Evolutionary conservation across 352 stramenopile genomes (phyloP).

Genomic region (Globisporangium emineosum): DNA sequence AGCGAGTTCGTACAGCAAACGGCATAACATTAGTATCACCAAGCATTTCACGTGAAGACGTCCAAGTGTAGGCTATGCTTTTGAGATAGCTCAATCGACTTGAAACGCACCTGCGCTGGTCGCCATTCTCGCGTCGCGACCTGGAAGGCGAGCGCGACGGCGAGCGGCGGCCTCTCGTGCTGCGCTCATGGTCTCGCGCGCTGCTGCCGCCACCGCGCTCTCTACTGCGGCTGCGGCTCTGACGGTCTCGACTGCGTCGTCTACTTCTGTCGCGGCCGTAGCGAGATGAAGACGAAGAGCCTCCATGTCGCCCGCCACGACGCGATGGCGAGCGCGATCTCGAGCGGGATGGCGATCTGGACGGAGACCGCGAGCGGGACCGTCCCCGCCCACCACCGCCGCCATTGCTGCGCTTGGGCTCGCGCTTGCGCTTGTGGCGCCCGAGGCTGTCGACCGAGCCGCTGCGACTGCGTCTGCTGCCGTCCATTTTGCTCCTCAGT

Average conservation of each 20-base stretch:
- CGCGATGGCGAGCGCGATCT: slow-evolving; percentile 32
- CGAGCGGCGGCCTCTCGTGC: slow-evolving; percentile 19
- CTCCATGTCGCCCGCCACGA: slow-evolving; percentile 3
- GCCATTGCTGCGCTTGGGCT: slow-evolving; percentile 10
- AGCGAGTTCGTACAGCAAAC: neutral
- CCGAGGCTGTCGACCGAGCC: slow-evolving; percentile 67
- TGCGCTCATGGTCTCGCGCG: slow-evolving; percentile 20
- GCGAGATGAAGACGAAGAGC: slow-evolving; percentile 1
- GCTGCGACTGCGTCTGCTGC: slow-evolving; percentile 40
- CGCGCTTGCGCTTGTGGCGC: slow-evolving; percentile 17
- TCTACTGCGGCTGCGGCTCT: slow-evolving; percentile 31
- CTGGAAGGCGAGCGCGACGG: slow-evolving; percentile 21
- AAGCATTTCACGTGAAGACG: neutral
- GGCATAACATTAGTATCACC: neutral
- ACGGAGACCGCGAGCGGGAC: slow-evolving; percentile 22
- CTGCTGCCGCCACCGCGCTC: slow-evolving; percentile 9
- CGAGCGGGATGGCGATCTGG: slow-evolving; percentile 25
- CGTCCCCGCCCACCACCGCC: slow-evolving; percentile 15
- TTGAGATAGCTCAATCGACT: neutral
- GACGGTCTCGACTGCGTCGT: slow-evolving; percentile 24
- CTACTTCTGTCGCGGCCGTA: slow-evolving; percentile 7
- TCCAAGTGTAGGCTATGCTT: too few relatives aligned
- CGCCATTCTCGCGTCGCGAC: slow-evolving; percentile 11
- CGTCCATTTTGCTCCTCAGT: neutral
- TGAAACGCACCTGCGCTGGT: slow-evolving; percentile 9